phyloP scores from a whole-genome alignment of 345 rosid species.

The Populus nigra region DNA sequence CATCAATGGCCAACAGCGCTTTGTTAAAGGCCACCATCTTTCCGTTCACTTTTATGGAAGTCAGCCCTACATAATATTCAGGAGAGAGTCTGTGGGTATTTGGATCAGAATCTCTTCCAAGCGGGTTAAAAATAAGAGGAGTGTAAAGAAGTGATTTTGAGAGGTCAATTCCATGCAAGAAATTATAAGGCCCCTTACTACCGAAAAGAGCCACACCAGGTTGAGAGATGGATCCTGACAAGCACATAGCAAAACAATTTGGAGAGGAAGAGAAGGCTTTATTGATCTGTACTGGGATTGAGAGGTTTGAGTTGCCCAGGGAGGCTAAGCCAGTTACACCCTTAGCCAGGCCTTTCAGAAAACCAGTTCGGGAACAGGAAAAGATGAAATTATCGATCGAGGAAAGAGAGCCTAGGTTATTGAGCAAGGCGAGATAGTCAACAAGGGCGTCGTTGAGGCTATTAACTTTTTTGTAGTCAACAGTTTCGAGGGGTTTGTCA shows the following conservation, averaged over 20 bases:
- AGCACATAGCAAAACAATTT: slow-evolving; percentile 28
- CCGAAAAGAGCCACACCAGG: slow-evolving; percentile 24
- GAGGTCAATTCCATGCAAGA: slow-evolving; percentile 18
- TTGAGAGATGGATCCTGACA: slow-evolving; percentile 15
- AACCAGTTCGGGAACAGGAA: background rate
- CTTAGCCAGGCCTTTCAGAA: slow-evolving; percentile 14
- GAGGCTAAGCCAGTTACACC: slow-evolving; percentile 17
- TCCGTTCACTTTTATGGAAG: slow-evolving; percentile 14
- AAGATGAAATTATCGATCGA: background rate
- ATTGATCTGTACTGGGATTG: slow-evolving; percentile 34
- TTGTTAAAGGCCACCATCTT: background rate
- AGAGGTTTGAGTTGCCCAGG: slow-evolving; percentile 22
- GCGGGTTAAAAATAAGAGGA: slow-evolving; percentile 19
- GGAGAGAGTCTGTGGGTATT: slow-evolving; percentile 23
- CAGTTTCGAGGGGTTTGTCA: slow-evolving; percentile 23
- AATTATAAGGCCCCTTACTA: slow-evolving; percentile 30
- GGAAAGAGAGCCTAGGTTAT: background rate
- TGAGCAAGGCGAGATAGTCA: slow-evolving; percentile 31
- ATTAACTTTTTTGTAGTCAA: background rate
- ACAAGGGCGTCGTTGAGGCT: slow-evolving; percentile 22
- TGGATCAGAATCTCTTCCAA: slow-evolving; percentile 25
- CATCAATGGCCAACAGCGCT: slow-evolving; percentile 8
- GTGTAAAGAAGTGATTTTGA: slow-evolving; percentile 24
- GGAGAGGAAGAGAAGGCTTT: slow-evolving; percentile 18
- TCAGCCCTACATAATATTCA: slow-evolving; percentile 16